These are phyloP conservation scores for Euphorbia pulcherrima DNA, from an alignment of 345 rosid species.

Conservation along the genomic window DNA sequence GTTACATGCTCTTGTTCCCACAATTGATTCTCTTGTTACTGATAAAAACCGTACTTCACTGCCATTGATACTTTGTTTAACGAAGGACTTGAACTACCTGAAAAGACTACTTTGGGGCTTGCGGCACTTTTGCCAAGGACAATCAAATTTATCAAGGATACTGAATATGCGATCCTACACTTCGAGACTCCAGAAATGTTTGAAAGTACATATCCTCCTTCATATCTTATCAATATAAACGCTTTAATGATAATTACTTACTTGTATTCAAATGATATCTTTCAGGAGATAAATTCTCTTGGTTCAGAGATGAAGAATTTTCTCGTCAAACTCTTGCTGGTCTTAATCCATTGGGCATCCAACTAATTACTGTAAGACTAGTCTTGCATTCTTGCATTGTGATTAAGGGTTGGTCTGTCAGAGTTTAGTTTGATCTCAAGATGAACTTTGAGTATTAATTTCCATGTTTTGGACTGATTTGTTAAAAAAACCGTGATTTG, in stretches of 20 bases:
- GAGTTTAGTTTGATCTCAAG: too few species aligned
- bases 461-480: too few species aligned
- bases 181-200: slow-evolving; percentile 17
- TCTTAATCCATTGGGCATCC: slow-evolving; percentile 54
- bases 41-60: slow-evolving; percentile 8
- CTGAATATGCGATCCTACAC: neutral
- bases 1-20: slow-evolving; percentile 14
- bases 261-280: neutral
- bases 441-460: too few species aligned
- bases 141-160: slow-evolving; percentile 5
- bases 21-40: neutral
- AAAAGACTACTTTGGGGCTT: neutral
- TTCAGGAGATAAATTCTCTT: slow-evolving; percentile 22
- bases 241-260: too few species aligned
- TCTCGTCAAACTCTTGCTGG: slow-evolving; percentile 76
- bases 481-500: too few species aligned
- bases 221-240: too few species aligned
- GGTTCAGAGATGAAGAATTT: slow-evolving; percentile 57
- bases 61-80: slow-evolving; percentile 14
- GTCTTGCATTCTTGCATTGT: too few species aligned
- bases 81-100: slow-evolving; percentile 12
- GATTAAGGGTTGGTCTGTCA: too few species aligned
- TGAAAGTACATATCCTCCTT: slow-evolving; percentile 1
- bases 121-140: slow-evolving; percentile 5
- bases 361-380: slow-evolving; percentile 48